A percentile compares a stretch with the other conserved stretches of the same genome.
Evolutionary conservation across 306 rosid species (phyloP).

Genomic region (Echinosophora koreensis): DNA sequence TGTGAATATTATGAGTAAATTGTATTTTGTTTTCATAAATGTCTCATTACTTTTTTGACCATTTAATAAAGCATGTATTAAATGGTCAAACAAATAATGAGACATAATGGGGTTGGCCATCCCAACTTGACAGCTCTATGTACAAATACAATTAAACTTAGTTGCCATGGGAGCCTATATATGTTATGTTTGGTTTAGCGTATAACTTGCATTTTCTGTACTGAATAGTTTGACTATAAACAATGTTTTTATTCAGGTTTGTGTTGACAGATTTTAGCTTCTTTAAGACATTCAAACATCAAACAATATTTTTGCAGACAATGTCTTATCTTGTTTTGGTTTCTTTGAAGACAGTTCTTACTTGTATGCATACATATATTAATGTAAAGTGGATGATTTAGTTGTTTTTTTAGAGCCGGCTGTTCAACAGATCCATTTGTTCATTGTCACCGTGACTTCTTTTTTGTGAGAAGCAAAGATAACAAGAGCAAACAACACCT

Average conservation of each 20-base stretch:
- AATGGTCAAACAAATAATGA: too few relatives aligned
- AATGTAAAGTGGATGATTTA: background rate
- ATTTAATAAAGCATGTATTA: background rate
- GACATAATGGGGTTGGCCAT: too few relatives aligned
- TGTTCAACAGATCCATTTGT: constrained; percentile 56
- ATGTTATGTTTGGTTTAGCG: too few relatives aligned
- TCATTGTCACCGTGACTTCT: constrained; percentile 41
- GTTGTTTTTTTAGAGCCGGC: background rate
- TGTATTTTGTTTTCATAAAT: constrained; percentile 30
- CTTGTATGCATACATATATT: background rate
- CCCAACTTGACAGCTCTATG: too few relatives aligned
- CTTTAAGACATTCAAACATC: background rate
- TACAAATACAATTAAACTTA: too few relatives aligned
- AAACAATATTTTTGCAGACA: too few relatives aligned
- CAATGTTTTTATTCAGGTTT: background rate
- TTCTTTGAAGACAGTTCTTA: background rate
- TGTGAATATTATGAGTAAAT: constrained; percentile 61
- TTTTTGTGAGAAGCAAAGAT: constrained; percentile 51
- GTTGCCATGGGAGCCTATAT: too few relatives aligned
- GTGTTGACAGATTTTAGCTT: background rate
- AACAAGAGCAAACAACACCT: constrained; percentile 53
- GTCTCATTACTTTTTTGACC: background rate
- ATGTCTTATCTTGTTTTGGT: background rate
- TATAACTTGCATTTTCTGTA: too few relatives aligned
- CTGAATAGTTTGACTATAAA: background rate